These are phyloP conservation scores for Colletotrichum endophyticum DNA, from an alignment of 2,329 filamentous ascomycete genomes.

Conservation along the genomic window DNA sequence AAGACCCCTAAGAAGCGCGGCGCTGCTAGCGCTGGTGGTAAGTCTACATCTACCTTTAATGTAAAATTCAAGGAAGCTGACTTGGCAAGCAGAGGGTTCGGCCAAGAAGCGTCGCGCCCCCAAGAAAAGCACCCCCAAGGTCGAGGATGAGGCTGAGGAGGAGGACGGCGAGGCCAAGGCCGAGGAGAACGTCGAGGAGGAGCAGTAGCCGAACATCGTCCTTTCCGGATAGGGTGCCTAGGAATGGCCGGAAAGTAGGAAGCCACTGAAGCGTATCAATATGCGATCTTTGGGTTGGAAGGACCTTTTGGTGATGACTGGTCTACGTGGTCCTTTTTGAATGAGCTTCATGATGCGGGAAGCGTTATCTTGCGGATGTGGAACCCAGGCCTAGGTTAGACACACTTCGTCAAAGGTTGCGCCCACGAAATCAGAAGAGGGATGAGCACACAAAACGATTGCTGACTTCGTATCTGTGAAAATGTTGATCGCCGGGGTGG, in stretches of 20 bases:
- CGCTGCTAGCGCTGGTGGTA: background rate
- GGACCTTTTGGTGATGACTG: background rate
- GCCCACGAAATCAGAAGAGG: background rate
- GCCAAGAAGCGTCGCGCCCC: slow-evolving; percentile 5
- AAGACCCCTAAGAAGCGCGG: slow-evolving; percentile 8
- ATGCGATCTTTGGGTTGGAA: background rate
- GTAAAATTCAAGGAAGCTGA: background rate
- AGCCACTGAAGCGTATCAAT: background rate
- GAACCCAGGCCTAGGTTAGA: background rate
- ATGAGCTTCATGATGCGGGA: background rate
- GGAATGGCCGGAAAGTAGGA: background rate
- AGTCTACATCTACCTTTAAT: background rate
- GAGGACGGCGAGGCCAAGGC: background rate
- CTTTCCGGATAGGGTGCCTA: background rate
- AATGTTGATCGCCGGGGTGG: background rate
- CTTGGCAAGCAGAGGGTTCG: background rate
- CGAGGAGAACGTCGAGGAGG: slow-evolving; percentile 43
- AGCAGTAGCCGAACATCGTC: slow-evolving; percentile 29
- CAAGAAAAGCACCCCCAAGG: slow-evolving; percentile 23
- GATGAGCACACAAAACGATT: slow-evolving; percentile 32
- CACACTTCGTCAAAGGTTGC: background rate
- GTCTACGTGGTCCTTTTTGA: background rate
- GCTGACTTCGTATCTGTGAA: background rate
- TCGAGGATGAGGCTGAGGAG: background rate
- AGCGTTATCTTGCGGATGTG: background rate